phyloP scores from a whole-genome alignment of 768 basidiomycete genomes.

The Tubosaeta sp. region DNA sequence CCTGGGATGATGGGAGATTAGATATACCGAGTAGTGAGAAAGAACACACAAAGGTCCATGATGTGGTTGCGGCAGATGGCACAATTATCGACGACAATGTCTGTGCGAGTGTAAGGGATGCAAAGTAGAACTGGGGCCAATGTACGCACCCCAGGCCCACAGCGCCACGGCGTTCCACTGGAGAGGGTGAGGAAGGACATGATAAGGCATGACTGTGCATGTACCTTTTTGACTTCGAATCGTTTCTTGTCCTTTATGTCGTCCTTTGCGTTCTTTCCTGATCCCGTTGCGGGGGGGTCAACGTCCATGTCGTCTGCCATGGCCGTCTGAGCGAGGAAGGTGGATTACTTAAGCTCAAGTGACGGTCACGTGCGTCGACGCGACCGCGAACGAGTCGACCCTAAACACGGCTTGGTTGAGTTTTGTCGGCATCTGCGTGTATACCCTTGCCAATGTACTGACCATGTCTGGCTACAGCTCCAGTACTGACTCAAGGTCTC shows the following conservation, averaged over 20 bases:
- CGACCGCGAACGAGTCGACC: constrained; percentile 38
- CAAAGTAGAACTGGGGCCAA: background rate
- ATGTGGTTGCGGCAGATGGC: constrained; percentile 99
- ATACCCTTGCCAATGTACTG: constrained; percentile 28
- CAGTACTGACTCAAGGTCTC: constrained; percentile 52
- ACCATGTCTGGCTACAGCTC: constrained; percentile 39
- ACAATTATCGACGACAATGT: constrained; percentile 99
- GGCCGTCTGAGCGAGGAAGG: constrained; percentile 4
- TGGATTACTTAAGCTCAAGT: constrained; percentile 14
- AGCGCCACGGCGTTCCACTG: constrained; percentile 99
- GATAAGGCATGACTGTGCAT: constrained; percentile 6
- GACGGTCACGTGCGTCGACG: constrained; percentile 34
- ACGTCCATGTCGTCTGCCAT: constrained; percentile 73
- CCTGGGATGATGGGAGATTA: constrained; percentile 44
- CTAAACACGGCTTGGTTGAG: constrained; percentile 32
- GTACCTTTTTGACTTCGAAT: constrained; percentile 99
- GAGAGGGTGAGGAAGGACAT: background rate
- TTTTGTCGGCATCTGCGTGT: constrained; percentile 19
- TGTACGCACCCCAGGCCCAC: constrained; percentile 91
- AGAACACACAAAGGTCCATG: constrained; percentile 93
- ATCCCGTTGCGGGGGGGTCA: constrained; percentile 41
- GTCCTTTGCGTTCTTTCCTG: constrained; percentile 47
- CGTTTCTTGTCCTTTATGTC: constrained; percentile 71
- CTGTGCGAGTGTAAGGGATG: constrained; percentile 37
- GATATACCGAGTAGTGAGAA: background rate